Conservation (phyloP, 306 rosid genomes). For the Dalbergia cochinchinensis region DNA sequence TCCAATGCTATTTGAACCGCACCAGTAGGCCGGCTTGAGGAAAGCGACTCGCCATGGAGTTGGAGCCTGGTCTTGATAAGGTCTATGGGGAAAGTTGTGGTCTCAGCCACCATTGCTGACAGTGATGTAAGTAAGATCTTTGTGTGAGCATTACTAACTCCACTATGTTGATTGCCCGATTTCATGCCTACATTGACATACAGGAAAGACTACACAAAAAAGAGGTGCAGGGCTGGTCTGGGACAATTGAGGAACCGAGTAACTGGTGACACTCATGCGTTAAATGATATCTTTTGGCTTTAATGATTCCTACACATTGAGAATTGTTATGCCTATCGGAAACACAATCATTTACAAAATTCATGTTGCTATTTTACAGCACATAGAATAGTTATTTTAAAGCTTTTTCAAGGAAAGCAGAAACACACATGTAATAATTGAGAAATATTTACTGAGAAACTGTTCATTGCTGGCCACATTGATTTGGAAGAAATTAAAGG, state of each 20-base stretch:
- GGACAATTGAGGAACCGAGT: not conserved
- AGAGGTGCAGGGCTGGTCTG: not conserved
- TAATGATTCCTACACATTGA: constrained; percentile 36
- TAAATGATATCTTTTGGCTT: not conserved
- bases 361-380: not conserved
- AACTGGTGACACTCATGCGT: constrained; percentile 24
- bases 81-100: constrained; percentile 86
- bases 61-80: constrained; percentile 88
- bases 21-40: constrained; percentile 57
- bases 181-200: constrained; percentile 43
- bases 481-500: not conserved
- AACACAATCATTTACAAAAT: constrained; percentile 3
- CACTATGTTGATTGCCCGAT: constrained; percentile 46
- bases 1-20: constrained; percentile 66
- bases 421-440: not conserved
- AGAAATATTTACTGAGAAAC: constrained; percentile 2
- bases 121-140: constrained; percentile 71
- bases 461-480: not conserved
- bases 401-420: not conserved
- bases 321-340: constrained; percentile 2
- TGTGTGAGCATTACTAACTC: constrained; percentile 44
- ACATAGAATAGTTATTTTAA: not conserved
- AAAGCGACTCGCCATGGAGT: constrained; percentile 76
- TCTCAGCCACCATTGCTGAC: constrained; percentile 89
- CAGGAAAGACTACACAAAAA: constrained; percentile 23